Conservation (phyloP, 371 early-diverging fungal species). For the Parasitella parasitica region DNA sequence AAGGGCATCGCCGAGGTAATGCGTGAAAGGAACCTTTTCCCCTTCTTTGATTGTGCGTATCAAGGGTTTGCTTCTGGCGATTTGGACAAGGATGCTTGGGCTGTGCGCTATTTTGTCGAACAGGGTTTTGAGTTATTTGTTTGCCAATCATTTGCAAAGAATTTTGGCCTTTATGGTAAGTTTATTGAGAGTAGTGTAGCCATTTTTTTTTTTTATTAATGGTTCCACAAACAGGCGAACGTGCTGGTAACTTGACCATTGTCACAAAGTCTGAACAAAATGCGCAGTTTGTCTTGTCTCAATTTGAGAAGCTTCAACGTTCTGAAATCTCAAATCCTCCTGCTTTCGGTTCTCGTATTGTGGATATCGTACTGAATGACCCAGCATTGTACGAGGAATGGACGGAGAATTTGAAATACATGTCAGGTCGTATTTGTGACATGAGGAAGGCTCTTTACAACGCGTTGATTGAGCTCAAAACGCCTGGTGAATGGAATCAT, state of each 20-base stretch:
- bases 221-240: constrained; percentile 64
- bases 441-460: constrained; percentile 79
- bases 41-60: constrained; percentile 97
- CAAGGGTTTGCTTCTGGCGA: constrained; percentile 96
- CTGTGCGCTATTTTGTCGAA: constrained; percentile 89
- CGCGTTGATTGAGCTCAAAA: constrained; percentile 65
- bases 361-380: constrained; percentile 80
- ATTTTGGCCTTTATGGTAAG: constrained; percentile 93
- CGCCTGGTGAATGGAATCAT: constrained; percentile 95
- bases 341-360: constrained; percentile 88
- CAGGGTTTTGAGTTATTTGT: constrained; percentile 88
- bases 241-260: constrained; percentile 83
- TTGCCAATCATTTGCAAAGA: constrained; percentile 93
- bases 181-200: too few species aligned
- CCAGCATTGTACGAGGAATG: constrained; percentile 81
- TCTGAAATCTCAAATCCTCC: constrained; percentile 90
- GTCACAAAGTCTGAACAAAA: constrained; percentile 60
- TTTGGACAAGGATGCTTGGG: constrained; percentile 88
- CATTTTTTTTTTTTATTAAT: background rate
- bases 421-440: constrained; percentile 86
- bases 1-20: constrained; percentile 82
- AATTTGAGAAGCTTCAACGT: constrained; percentile 82
- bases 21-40: constrained; percentile 71
- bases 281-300: constrained; percentile 66
- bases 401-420: constrained; percentile 74